Evolutionary conservation across 805 yeast genomes (phyloP), one percentile per base, ranked within the genome.

Genomic region (Allodekkera sacchari): DNA sequence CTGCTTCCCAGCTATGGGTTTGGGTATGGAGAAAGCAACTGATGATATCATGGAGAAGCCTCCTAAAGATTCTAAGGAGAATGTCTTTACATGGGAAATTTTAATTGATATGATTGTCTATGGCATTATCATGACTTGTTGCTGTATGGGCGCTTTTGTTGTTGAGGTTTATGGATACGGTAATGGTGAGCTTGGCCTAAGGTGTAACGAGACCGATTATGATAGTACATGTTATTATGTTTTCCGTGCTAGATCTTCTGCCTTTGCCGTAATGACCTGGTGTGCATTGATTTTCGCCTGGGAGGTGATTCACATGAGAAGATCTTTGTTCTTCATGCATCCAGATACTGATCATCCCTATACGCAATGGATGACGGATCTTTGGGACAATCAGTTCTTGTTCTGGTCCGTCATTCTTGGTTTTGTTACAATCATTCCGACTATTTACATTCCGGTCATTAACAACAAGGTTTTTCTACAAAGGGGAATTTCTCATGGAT

Each of bases 201-300:
- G 64, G 37, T 83, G 95, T 59, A 83, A 83, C 54, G 29, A 41
- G 17, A 48, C 47, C 2, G 57, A 65, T 18, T 53, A 51, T 18
- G 62, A 60, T 32, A 59, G 48, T 2, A 37, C 58, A 0, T 84
- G 95, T 57, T 46, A 59, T 28, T 55, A 64, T 39, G 94, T 84
- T 9, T 83, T 77, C 57, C 66, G 71, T 44, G 83, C 87, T 4
- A 71, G 95, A 52, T 72, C 94, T 3, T 72, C 81, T 3, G 71
- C 87, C 0, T 84, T 84, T 62, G 80, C 80, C 1, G 72, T 78
- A 2, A 77, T 83, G 77, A 84, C 94, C 1, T 84, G 94, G 94
- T 71, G 88, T 59, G 81, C 89, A 4, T 65, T 84, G 37, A 52
- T 83, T 18, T 61, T 82, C 28, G 92, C 94, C 1, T 83, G 92